phyloP scores from a whole-genome alignment of 371 early-diverging fungal species.

The Rhizoclosmatium hyalinum region DNA sequence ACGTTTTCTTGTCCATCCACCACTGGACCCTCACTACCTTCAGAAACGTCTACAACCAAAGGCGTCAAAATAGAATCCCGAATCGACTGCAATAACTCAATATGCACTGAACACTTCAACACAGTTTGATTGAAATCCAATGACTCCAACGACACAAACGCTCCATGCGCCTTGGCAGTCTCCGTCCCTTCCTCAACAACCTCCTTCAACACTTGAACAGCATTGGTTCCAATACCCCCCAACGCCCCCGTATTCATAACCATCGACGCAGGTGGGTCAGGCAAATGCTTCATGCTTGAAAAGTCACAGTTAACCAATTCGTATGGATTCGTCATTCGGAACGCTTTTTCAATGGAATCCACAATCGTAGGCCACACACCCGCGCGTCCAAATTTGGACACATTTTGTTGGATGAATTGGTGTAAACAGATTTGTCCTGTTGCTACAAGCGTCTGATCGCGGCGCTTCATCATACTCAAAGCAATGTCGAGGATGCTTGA shows the following conservation, averaged over 20 bases:
- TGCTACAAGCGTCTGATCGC: conserved; percentile 48
- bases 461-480: conserved; percentile 29
- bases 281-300: conserved; percentile 15
- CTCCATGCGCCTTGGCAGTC: conserved; percentile 35
- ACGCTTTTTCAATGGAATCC: conserved; percentile 48
- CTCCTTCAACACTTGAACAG: conserved; percentile 22
- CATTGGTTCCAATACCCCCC: conserved; percentile 15
- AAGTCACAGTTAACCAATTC: conserved; percentile 47
- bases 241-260: conserved; percentile 17
- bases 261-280: conserved; percentile 17
- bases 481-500: conserved; percentile 20
- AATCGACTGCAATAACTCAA: conserved; percentile 53
- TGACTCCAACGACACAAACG: conserved; percentile 43
- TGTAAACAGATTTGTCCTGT: conserved; percentile 61
- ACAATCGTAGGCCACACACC: conserved; percentile 48
- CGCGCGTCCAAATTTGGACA: conserved; percentile 39
- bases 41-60: not conserved
- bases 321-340: conserved; percentile 47
- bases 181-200: conserved; percentile 40
- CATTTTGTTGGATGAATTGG: conserved; percentile 51
- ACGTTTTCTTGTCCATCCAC: not conserved
- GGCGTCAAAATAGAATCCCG: conserved; percentile 44
- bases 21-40: not conserved
- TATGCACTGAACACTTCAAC: conserved; percentile 60
- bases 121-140: conserved; percentile 59